These are phyloP conservation scores for Neofusicoccum ribis DNA, from an alignment of 2,329 filamentous ascomycete genomes.

Conservation along the genomic window DNA sequence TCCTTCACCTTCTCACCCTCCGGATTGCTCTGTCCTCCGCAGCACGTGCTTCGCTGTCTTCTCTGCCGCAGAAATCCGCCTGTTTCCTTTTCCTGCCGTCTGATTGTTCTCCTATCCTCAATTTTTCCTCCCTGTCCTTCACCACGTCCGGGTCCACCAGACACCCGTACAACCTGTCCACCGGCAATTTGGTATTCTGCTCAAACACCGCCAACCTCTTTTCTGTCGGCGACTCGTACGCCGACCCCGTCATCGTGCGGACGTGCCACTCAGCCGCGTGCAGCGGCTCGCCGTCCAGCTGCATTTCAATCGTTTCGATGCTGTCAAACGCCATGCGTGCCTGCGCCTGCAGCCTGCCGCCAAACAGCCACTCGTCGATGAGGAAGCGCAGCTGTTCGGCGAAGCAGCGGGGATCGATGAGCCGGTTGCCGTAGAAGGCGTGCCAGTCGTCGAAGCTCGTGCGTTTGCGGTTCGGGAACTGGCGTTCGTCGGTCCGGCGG, in stretches of 20 bases:
- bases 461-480: background rate
- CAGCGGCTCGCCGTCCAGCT: background rate
- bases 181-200: background rate
- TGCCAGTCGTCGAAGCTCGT: background rate
- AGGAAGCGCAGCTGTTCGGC: background rate
- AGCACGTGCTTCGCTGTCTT: background rate
- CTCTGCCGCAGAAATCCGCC: background rate
- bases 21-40: background rate
- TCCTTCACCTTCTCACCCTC: background rate
- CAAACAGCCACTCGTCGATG: conserved; percentile 1
- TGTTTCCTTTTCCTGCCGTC: background rate
- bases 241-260: background rate
- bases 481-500: background rate
- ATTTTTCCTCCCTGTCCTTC: background rate
- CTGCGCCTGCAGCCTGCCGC: background rate
- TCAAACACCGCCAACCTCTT: background rate
- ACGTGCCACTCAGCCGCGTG: conserved; percentile 3
- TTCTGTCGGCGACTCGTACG: background rate
- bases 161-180: background rate
- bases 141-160: background rate
- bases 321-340: conserved; percentile 6
- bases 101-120: background rate
- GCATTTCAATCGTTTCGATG: background rate
- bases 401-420: background rate
- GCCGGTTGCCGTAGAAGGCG: background rate